phyloP scores from a whole-genome alignment of 1,284 basidiomycete species.

The Inonotus obliquus region DNA sequence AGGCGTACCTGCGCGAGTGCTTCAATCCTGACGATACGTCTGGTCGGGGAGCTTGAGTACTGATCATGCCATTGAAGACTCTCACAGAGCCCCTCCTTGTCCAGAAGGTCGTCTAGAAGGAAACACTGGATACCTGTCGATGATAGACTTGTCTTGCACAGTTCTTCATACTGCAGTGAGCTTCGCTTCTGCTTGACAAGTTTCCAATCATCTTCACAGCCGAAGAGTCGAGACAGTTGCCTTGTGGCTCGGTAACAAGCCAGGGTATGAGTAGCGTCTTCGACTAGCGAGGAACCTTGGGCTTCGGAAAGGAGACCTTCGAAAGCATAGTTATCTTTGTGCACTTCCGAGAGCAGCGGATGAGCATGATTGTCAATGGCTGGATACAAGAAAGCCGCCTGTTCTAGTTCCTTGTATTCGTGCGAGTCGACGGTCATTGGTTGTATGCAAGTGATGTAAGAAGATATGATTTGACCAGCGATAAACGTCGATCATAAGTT shows the following conservation, averaged over 20 bases:
- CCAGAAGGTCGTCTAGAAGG: conserved; percentile 67
- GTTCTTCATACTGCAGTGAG: conserved; percentile 42
- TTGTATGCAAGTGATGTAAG: neutral
- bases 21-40: conserved; percentile 64
- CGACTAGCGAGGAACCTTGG: conserved; percentile 40
- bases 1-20: conserved; percentile 54
- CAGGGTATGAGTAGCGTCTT: conserved; percentile 52
- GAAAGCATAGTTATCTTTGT: conserved; percentile 46
- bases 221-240: conserved; percentile 49
- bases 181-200: conserved; percentile 45
- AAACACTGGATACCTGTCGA: conserved; percentile 56
- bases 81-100: conserved; percentile 45
- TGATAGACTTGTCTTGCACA: conserved; percentile 52
- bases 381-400: conserved; percentile 34
- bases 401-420: neutral
- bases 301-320: conserved; percentile 67
- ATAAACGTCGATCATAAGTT: neutral
- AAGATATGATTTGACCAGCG: neutral
- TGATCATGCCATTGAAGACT: conserved; percentile 56
- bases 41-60: conserved; percentile 46
- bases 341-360: conserved; percentile 48
- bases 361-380: conserved; percentile 75
- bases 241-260: conserved; percentile 52
- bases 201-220: conserved; percentile 45
- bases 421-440: neutral